Evolutionary conservation across 345 rosid species (phyloP), one percentile per base, ranked within the genome.

Genomic region (Stellera chamaejasme): DNA sequence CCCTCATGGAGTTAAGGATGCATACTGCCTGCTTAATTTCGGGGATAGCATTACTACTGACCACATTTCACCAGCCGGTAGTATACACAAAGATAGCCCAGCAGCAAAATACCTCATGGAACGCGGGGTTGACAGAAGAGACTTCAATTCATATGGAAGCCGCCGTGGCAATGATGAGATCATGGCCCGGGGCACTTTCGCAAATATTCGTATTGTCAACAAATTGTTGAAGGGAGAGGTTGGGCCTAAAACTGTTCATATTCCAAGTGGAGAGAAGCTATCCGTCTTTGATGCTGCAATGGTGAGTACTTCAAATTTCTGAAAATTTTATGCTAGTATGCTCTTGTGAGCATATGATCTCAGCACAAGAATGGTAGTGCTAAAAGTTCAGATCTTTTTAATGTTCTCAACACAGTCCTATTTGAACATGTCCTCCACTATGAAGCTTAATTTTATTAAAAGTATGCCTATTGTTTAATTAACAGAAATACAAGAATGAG

Each of bases 31-130:
- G 52, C 88, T 90, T 28, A 84, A 82, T 66, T 79, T 87, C 12
- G 96, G 97, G 51, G 96, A 87, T 62, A 87, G 94, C 69, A 90
- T 90, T 59, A 90, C 97, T 9, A 87, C 96, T 9, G 97, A 90
- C 65, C 96, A 90, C 79, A 87, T 87, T 55, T 90, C 96, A 46
- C 96, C 93, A 27, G 96, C 97, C 65, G 96, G 97, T 16, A 90
- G 89, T 75, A 90, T 90, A 67, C 93, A 87, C 69, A 90, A 71
- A 61, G 96, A 90, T 64, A 90, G 96, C 59, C 90, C 93, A 11
- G 97, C 97, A 55, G 97, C 97, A 26, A 79, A 72, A 56, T 83
- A 69, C 67, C 90, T 89, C 56, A 72, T 89, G 80, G 95, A 89
- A 55, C 85, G 67, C 46, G 87, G 97, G 54, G 95, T 85, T 28